Conservation (phyloP, 352 stramenopile species). For the Phytophthora fragariae region DNA sequence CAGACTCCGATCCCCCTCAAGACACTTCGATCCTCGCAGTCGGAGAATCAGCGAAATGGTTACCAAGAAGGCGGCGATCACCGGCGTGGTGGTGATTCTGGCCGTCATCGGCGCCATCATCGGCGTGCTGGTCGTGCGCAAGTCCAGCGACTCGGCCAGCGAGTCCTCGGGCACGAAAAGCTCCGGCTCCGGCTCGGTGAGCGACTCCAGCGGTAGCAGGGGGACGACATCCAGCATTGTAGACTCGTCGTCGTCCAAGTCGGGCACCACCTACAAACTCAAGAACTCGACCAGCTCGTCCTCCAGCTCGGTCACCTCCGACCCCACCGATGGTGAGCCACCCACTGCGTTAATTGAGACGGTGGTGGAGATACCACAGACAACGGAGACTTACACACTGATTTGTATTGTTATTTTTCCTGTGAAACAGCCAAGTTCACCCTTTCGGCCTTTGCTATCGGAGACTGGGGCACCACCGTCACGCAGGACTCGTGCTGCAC, state of each 20-base stretch:
- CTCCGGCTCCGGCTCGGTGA: slow-evolving; percentile 29
- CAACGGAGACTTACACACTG: slow-evolving; percentile 14
- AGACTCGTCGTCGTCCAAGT: slow-evolving; percentile 22
- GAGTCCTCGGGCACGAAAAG: slow-evolving; percentile 34
- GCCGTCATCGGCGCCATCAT: slow-evolving; percentile 60
- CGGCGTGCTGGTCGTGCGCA: slow-evolving; percentile 43
- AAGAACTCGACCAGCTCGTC: slow-evolving; percentile 33
- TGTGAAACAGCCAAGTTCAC: slow-evolving; percentile 45
- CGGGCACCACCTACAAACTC: slow-evolving; percentile 37
- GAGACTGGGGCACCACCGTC: slow-evolving; percentile 77
- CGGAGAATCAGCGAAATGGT: slow-evolving; percentile 32
- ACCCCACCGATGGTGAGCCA: slow-evolving; percentile 50
- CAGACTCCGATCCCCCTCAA: slow-evolving; percentile 7
- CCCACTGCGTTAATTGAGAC: slow-evolving; percentile 10
- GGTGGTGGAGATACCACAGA: background rate
- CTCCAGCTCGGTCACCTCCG: slow-evolving; percentile 50
- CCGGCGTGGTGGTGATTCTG: slow-evolving; percentile 53
- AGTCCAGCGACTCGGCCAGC: slow-evolving; percentile 42
- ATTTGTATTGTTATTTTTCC: slow-evolving; percentile 15
- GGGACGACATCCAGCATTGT: slow-evolving; percentile 10
- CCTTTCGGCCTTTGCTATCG: slow-evolving; percentile 70
- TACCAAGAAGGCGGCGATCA: slow-evolving; percentile 45
- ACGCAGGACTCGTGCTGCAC: slow-evolving; percentile 76
- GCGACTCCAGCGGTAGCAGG: slow-evolving; percentile 12
- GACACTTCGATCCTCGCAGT: slow-evolving; percentile 4